These are phyloP conservation scores for Pichia nanzhaoensis DNA, from an alignment of 805 yeast genomes.

Conservation along the genomic window DNA sequence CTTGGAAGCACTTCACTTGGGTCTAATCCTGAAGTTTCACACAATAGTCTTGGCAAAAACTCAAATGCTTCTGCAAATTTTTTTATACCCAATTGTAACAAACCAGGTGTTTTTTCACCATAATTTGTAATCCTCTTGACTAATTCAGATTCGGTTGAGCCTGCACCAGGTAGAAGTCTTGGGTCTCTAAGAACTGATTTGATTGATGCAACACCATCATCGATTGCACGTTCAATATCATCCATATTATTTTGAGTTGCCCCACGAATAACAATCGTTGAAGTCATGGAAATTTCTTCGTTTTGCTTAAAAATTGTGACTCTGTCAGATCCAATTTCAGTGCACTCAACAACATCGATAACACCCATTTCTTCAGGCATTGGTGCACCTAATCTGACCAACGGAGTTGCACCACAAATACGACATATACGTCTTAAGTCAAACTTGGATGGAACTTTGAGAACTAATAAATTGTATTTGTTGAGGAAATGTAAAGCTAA, in stretches of 20 bases:
- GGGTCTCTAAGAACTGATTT: constrained; percentile 83
- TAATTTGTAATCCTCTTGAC: constrained; percentile 70
- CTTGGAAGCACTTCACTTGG: constrained; percentile 84
- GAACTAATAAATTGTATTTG: constrained; percentile 75
- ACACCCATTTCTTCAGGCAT: constrained; percentile 89
- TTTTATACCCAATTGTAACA: constrained; percentile 88
- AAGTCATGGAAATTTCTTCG: constrained; percentile 61
- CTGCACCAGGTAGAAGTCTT: constrained; percentile 89
- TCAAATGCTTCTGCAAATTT: constrained; percentile 93
- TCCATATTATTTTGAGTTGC: constrained; percentile 93
- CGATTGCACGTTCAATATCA: constrained; percentile 94
- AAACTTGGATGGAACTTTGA: constrained; percentile 89
- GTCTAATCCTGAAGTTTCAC: constrained; percentile 92
- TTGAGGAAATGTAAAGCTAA: constrained; percentile 88
- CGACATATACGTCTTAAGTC: constrained; percentile 90
- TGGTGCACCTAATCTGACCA: constrained; percentile 91
- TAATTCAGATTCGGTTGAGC: constrained; percentile 86
- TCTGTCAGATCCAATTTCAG: constrained; percentile 95
- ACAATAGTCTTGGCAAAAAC: constrained; percentile 83
- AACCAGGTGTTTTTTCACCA: constrained; percentile 93
- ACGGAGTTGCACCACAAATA: constrained; percentile 96
- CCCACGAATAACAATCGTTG: constrained; percentile 91
- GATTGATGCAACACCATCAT: constrained; percentile 90
- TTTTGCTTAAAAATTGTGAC: constrained; percentile 90
- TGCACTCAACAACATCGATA: constrained; percentile 81